Conservation (phyloP, 352 stramenopile species). For the Plasmopara halstedii region DNA sequence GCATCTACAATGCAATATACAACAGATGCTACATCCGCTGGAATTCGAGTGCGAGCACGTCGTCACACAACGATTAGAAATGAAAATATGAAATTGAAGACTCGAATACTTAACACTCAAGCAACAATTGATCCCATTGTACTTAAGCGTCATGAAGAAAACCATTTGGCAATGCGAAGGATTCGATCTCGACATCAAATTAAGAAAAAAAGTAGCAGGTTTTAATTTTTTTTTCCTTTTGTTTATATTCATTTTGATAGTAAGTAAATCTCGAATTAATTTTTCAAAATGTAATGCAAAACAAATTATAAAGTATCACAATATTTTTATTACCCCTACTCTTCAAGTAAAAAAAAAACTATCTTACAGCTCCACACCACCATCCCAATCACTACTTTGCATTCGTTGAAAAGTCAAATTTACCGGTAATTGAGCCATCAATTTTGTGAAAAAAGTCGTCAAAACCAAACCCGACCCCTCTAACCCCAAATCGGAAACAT, state of each 20-base stretch:
- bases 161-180: slow-evolving; percentile 28
- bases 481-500: slow-evolving; percentile 58
- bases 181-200: slow-evolving; percentile 34
- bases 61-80: slow-evolving; percentile 31
- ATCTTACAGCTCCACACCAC: slow-evolving; percentile 53
- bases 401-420: slow-evolving; percentile 65
- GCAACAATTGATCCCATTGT: slow-evolving; percentile 32
- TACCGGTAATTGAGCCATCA: slow-evolving; percentile 46
- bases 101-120: slow-evolving; percentile 36
- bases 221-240: too few relatives aligned
- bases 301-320: neutral
- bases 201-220: neutral
- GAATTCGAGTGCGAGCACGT: slow-evolving; percentile 18
- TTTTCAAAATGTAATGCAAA: neutral
- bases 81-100: slow-evolving; percentile 48
- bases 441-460: slow-evolving; percentile 62
- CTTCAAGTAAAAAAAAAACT: too few relatives aligned
- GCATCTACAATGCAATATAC: slow-evolving; percentile 20
- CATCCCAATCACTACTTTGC: slow-evolving; percentile 54
- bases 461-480: slow-evolving; percentile 44
- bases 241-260: too few relatives aligned
- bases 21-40: slow-evolving; percentile 24
- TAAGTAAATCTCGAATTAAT: neutral
- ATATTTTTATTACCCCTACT: neutral
- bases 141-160: slow-evolving; percentile 31